Evolutionary conservation across 768 basidiomycete genomes (phyloP).

Genomic region (Lanmaoa rubissima): DNA sequence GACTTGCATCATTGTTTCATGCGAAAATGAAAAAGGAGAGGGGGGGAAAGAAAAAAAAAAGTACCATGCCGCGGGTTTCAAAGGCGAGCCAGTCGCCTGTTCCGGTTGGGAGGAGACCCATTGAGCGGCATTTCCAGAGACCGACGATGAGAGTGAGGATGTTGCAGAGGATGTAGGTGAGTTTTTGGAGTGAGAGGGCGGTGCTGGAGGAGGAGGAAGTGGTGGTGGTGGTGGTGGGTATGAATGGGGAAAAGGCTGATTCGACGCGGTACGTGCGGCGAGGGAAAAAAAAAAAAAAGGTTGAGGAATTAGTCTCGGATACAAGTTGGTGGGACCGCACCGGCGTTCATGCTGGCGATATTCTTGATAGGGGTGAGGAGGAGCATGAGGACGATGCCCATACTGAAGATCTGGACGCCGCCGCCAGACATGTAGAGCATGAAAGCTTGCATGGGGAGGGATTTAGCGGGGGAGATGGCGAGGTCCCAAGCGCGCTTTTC

Average conservation of each 20-base stretch:
- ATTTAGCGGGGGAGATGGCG: conserved; percentile 82
- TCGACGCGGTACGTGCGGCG: too few relatives aligned
- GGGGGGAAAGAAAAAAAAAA: not conserved
- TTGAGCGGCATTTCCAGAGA: conserved; percentile 88
- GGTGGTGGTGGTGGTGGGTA: conserved; percentile 38
- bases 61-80: conserved; percentile 71
- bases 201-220: conserved; percentile 29
- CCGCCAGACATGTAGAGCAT: conserved; percentile 99
- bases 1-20: not conserved
- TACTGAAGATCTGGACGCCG: conserved; percentile 94
- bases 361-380: conserved; percentile 86
- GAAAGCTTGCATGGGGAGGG: conserved; percentile 94
- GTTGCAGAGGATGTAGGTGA: conserved; percentile 71
- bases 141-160: conserved; percentile 78
- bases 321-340: conserved; percentile 40
- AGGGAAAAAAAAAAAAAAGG: too few relatives aligned
- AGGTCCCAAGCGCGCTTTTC: conserved; percentile 84
- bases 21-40: not conserved
- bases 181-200: conserved; percentile 67
- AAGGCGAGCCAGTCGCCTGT: conserved; percentile 96
- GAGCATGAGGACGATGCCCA: conserved; percentile 95
- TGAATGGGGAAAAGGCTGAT: conserved; percentile 72
- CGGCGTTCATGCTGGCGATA: conserved; percentile 70
- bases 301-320: too few relatives aligned
- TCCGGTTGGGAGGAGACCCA: conserved; percentile 89